phyloP scores from a whole-genome alignment of 768 basidiomycete species.

The Russula vinacea region DNA sequence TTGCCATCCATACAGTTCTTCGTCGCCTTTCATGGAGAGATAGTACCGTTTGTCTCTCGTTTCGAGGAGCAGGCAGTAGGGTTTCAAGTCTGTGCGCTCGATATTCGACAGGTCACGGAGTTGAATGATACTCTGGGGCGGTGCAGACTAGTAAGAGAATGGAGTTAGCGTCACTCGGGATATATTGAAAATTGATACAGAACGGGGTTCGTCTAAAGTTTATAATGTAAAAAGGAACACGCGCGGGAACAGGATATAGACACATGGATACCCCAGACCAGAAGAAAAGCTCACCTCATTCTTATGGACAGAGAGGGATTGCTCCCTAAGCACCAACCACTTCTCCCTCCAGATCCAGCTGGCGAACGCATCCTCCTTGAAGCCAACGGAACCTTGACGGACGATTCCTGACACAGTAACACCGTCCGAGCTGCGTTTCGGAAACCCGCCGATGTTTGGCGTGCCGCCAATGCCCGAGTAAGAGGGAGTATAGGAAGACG shows the following conservation, averaged over 20 bases:
- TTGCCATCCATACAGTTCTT: conserved; percentile 97
- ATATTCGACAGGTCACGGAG: conserved; percentile 81
- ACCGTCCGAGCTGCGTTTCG: conserved; percentile 50
- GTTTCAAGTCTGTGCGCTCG: conserved; percentile 90
- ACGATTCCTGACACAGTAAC: conserved; percentile 47
- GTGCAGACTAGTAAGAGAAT: conserved; percentile 43
- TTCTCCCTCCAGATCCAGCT: conserved; percentile 90
- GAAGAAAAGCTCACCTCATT: conserved; percentile 70
- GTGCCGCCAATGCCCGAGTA: conserved; percentile 83
- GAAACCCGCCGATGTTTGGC: conserved; percentile 81
- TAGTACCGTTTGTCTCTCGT: conserved; percentile 79
- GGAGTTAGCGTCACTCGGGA: background rate
- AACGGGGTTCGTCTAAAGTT: background rate
- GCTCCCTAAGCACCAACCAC: conserved; percentile 83
- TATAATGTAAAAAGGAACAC: background rate
- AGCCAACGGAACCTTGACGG: conserved; percentile 68
- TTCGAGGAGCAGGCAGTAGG: conserved; percentile 87
- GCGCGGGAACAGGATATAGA: background rate
- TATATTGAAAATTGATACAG: background rate
- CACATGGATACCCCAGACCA: background rate
- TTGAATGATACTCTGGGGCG: conserved; percentile 57
- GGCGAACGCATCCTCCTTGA: conserved; percentile 93
- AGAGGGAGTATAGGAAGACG: conserved; percentile 59
- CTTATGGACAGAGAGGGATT: conserved; percentile 79
- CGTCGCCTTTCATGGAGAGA: conserved; percentile 85